Evolutionary conservation across 371 early-diverging fungal species (phyloP).

Genomic region (Amoeboaphelidium protococcarum): DNA sequence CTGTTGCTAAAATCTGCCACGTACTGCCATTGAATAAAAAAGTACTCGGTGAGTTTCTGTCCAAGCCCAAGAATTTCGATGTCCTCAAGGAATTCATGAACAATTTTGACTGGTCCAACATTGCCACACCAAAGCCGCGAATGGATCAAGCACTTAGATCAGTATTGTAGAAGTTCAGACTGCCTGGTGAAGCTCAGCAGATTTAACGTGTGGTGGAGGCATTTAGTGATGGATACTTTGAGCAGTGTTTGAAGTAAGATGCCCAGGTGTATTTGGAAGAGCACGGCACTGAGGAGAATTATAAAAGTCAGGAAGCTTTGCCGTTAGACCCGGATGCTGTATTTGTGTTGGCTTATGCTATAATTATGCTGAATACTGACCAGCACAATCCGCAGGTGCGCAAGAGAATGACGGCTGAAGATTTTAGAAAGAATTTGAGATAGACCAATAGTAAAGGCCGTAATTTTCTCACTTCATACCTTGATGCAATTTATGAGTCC

Average conservation of each 20-base stretch:
- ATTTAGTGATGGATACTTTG: too few species aligned
- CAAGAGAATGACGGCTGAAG: conserved; percentile 55
- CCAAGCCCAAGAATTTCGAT: conserved; percentile 47
- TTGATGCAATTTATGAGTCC: conserved; percentile 16
- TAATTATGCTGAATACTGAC: conserved; percentile 84
- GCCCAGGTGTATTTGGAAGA: too few species aligned
- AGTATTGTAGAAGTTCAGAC: conserved; percentile 54
- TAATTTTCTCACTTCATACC: conserved; percentile 37
- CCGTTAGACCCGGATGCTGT: conserved; percentile 27
- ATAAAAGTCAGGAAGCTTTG: not conserved
- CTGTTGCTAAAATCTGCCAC: conserved; percentile 21
- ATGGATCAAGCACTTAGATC: conserved; percentile 63
- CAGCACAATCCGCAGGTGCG: conserved; percentile 64
- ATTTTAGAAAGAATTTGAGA: conserved; percentile 49
- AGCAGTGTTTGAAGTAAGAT: too few species aligned
- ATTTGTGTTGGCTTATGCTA: conserved; percentile 53
- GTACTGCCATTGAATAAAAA: conserved; percentile 51
- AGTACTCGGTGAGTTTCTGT: conserved; percentile 58
- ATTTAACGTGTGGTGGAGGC: conserved; percentile 69
- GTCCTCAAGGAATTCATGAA: conserved; percentile 44
- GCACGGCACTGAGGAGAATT: too few species aligned
- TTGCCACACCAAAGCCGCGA: conserved; percentile 18
- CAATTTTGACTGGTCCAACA: conserved; percentile 29
- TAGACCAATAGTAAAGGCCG: conserved; percentile 43
- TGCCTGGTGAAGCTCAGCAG: conserved; percentile 83